Evolutionary conservation across 768 basidiomycete species (phyloP), one percentile per base, ranked within the genome.

Genomic region (Macrolepiota dolichaula): DNA sequence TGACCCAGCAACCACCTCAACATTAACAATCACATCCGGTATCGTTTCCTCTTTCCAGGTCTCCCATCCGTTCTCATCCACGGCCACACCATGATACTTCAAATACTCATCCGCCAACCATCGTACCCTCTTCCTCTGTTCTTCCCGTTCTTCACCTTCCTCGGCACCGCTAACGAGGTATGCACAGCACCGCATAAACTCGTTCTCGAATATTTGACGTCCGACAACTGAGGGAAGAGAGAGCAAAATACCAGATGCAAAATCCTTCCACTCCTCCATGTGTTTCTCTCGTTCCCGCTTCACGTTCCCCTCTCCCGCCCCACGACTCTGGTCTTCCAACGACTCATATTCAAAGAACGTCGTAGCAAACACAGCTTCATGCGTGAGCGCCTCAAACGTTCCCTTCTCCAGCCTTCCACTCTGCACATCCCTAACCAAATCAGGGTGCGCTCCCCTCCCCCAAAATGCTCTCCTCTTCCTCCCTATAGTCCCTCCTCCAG

Each of bases 361-460:
- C 0, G 91, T 92, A 12, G 82, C 87, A 69, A 94, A 94, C 12
- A 92, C 86, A 11, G 84, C 75, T 72, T 94, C 94, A 67, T 96
- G 93, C 0, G 88, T 74, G 5, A 95, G 79, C 0, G 94, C 91
- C 70, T 94, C 92, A 42, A 85, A 81, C 0, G 85, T 86, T 12
- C 92, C 92, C 52, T 83, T 86, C 66, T 82, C 78, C 36, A 93
- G 77, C 10, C 65, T 70, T 13, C 73, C 74, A 1, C 64, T 71
- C 59, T 77, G 73, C 36, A 60, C 68, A 54, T 71, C 76, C 55
- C 76, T 63, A n/a, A 82, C 73, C 24, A 92, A 72, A 64, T 91
- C 85, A 10, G 89, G 89, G 76, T 94, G 93, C 9, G 84, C 86
- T 55, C 76, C 78, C 60, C 88, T 77, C 13, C 92, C 92, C 90